Percentiles rank a stretch among this genome's conserved stretches.
These are phyloP conservation scores for Skeletonema grethae DNA, from an alignment of 108 stramenopile species.

Conservation along the genomic window DNA sequence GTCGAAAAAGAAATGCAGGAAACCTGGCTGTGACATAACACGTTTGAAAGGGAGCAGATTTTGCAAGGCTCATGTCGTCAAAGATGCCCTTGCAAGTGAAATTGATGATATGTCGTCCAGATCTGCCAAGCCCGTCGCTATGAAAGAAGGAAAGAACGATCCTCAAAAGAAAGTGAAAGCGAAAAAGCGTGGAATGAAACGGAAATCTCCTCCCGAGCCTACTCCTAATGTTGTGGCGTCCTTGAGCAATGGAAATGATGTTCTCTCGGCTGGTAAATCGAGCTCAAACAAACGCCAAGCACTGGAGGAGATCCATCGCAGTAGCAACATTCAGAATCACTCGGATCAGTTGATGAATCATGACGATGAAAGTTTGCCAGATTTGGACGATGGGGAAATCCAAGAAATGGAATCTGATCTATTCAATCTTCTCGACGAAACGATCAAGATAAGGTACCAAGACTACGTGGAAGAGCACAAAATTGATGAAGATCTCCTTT, in stretches of 20 bases:
- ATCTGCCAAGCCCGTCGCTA: not conserved
- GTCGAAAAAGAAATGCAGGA: not conserved
- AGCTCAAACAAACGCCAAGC: not conserved
- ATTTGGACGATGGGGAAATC: not conserved
- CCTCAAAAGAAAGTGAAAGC: not conserved
- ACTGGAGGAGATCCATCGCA: not conserved
- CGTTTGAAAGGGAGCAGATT: not conserved
- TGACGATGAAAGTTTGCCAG: not conserved
- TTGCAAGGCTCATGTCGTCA: not conserved
- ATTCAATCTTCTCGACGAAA: slow-evolving; percentile 1
- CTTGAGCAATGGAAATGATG: not conserved
- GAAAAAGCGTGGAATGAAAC: not conserved
- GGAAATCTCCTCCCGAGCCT: slow-evolving; percentile 1
- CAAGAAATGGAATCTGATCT: not conserved
- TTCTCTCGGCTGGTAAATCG: not conserved
- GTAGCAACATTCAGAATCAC: not conserved
- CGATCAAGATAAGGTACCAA: slow-evolving; percentile 2
- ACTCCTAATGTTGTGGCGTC: not conserved
- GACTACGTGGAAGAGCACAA: not conserved
- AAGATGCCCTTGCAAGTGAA: not conserved
- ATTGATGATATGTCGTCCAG: not conserved
- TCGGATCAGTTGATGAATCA: not conserved
- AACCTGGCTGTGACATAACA: not conserved
- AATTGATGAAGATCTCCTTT: slow-evolving; percentile 3
- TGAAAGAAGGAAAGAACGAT: not conserved